Evolutionary conservation across 164 flowering plant species (phyloP).

Genomic region (Kalanchoe fedtschenkoi): DNA sequence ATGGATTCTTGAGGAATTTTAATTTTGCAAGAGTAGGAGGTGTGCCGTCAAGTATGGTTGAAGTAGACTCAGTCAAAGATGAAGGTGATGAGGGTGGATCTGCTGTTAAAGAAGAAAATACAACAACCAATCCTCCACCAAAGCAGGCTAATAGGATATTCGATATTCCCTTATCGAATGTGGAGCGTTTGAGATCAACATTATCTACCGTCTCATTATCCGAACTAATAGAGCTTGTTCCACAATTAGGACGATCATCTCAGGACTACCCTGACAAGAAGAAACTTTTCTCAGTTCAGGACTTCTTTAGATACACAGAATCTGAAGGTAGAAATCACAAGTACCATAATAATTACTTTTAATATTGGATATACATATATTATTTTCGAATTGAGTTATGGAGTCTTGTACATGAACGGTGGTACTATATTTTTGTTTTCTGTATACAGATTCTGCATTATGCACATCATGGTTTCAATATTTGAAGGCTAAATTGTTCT

Average conservation of each 20-base stretch:
- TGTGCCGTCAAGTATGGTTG: conserved; percentile 57
- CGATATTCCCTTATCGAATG: conserved; percentile 88
- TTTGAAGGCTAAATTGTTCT: neutral
- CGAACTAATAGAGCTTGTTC: conserved; percentile 79
- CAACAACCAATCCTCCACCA: conserved; percentile 39
- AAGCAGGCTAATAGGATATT: conserved; percentile 60
- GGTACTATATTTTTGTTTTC: neutral
- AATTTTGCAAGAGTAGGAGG: conserved; percentile 91
- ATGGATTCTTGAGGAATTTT: conserved; percentile 61
- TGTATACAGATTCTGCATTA: neutral
- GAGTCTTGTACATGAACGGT: neutral
- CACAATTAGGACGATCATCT: conserved; percentile 63
- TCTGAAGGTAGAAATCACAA: conserved; percentile 59
- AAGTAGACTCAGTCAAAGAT: conserved; percentile 42
- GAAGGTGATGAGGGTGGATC: conserved; percentile 27
- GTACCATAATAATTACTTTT: neutral
- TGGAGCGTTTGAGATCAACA: conserved; percentile 73
- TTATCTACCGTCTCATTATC: conserved; percentile 71
- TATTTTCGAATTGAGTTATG: neutral
- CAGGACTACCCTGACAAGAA: conserved; percentile 92
- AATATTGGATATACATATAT: neutral
- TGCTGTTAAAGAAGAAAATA: conserved; percentile 32
- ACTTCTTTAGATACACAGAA: conserved; percentile 93
- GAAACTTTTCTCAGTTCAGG: conserved; percentile 91
- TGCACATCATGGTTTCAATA: neutral